Evolutionary conservation across 768 basidiomycete species (phyloP).

Genomic region (Hygrocybe coccinea): DNA sequence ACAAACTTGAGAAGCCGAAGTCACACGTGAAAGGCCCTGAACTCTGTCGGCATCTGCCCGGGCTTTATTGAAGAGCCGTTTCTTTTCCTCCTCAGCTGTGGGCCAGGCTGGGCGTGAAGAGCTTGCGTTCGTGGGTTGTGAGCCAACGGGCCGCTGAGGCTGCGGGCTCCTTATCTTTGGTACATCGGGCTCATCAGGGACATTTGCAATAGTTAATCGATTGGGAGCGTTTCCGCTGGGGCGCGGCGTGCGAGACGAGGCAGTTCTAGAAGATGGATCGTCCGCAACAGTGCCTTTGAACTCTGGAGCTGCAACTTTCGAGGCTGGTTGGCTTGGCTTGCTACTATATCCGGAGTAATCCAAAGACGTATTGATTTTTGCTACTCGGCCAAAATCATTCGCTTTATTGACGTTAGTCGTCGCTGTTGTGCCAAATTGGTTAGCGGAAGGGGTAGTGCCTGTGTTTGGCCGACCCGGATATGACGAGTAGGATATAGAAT

Average conservation of each 20-base stretch:
- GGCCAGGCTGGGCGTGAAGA: slow-evolving; percentile 41
- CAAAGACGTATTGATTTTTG: neutral
- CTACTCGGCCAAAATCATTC: slow-evolving; percentile 13
- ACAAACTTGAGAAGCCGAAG: slow-evolving; percentile 3
- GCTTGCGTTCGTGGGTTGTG: slow-evolving; percentile 16
- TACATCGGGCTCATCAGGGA: slow-evolving; percentile 21
- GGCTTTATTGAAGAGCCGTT: slow-evolving; percentile 58
- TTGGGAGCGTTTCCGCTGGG: slow-evolving; percentile 22
- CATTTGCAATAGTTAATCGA: slow-evolving; percentile 42
- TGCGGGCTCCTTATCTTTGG: slow-evolving; percentile 8
- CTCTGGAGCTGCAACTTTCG: neutral
- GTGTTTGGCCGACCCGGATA: neutral
- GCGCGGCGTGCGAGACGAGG: slow-evolving; percentile 21
- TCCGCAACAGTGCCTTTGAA: neutral
- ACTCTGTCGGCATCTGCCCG: slow-evolving; percentile 53
- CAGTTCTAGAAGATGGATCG: neutral
- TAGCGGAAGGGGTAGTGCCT: neutral
- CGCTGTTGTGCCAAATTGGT: neutral
- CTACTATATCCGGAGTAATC: slow-evolving; percentile 6
- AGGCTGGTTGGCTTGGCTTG: neutral
- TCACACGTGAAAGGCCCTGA: slow-evolving; percentile 38
- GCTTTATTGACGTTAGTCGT: neutral
- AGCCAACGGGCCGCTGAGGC: neutral
- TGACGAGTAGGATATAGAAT: slow-evolving; percentile 3
- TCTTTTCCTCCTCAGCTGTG: slow-evolving; percentile 60